These are phyloP conservation scores for Raphanus sativus DNA, from an alignment of 345 rosid species.

Conservation along the genomic window DNA sequence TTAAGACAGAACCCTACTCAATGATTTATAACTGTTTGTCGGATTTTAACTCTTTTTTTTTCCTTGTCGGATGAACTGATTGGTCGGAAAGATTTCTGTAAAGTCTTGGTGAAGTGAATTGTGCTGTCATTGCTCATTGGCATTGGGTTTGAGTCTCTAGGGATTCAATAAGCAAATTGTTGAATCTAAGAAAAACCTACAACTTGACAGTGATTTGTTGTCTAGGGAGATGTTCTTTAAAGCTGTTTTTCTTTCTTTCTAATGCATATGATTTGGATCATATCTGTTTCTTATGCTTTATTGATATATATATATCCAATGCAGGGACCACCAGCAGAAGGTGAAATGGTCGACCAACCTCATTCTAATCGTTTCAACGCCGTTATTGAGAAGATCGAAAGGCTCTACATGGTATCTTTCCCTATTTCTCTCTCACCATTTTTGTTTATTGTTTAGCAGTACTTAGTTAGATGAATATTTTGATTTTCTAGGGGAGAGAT, in stretches of 20 bases:
- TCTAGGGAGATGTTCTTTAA: too few relatives aligned
- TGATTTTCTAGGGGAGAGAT: constrained; percentile 64
- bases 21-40: background rate
- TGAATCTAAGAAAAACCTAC: background rate
- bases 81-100: background rate
- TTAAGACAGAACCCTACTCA: background rate
- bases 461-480: too few relatives aligned
- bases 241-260: background rate
- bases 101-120: background rate
- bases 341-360: constrained; percentile 57
- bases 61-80: background rate
- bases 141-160: constrained; percentile 4
- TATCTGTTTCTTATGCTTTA: background rate
- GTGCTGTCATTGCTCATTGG: background rate
- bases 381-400: constrained; percentile 94
- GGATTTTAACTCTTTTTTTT: background rate
- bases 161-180: background rate
- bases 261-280: background rate
- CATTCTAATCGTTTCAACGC: constrained; percentile 75
- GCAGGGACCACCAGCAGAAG: constrained; percentile 55
- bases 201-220: background rate
- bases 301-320: constrained; percentile 10
- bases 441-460: background rate
- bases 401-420: constrained; percentile 74
- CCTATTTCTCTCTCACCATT: background rate